Evolutionary conservation across 2,329 filamentous ascomycete species (phyloP), one percentile per base, ranked within the genome.

Genomic region (Aspergillus sp.): DNA sequence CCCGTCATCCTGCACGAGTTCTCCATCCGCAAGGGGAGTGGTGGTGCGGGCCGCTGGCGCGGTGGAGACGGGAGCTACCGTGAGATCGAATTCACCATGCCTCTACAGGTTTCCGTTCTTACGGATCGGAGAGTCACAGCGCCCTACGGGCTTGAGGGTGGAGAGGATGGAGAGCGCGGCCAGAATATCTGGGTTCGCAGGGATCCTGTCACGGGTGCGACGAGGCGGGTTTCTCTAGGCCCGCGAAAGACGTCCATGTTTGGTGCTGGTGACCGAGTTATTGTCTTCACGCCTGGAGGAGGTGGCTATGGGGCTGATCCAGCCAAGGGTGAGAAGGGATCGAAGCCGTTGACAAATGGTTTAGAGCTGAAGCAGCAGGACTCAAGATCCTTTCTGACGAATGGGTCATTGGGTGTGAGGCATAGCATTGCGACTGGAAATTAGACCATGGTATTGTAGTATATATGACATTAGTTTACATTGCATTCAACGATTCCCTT

Each of bases 131-230:
- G 91, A 30, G 89, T 93, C 0, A 87, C 89, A 61, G 82, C 85
- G 53, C 91, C 91, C 1, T 96, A 93, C 64, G 93, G 93, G 0
- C 81, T 97, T 58, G 87, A 86, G 24, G 93, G 93, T 0, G 93
- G 93, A 3, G 88, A 87, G 55, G 89, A 93, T 59, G 93, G 86
- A 0, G 76, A 85, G 65, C 88, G 89, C 50, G 93, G 93, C 0
- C 77, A 93, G 60, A 98, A 98, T 66, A 79, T 96, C 49, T 98
- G 93, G 93, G 86, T 96, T 30, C 81, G 90, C 5, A 88, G 84
- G 59, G 87, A 93, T 54, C 79, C 82, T 64, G 86, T 85, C 71
- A 77, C 65, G 45, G 77, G 75, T 1, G 75, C 79, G 58, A 79
- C 80, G 58, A 75, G 82, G 42, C 76, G 76, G 50, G 81, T 87